These are phyloP conservation scores for Epichloe aotearoae DNA, from an alignment of 2,329 filamentous ascomycete genomes.

Conservation along the genomic window DNA sequence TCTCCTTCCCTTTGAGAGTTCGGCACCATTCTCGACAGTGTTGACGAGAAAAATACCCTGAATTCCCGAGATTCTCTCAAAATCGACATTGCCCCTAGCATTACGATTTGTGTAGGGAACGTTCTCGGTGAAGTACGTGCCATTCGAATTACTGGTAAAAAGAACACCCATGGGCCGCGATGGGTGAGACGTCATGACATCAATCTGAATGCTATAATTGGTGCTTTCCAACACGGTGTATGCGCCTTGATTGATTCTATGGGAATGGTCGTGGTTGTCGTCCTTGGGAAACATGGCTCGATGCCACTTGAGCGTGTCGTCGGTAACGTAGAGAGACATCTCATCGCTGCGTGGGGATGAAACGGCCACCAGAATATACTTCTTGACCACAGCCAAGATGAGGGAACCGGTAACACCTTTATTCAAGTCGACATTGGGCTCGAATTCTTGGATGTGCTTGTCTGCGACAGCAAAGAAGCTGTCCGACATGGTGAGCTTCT, in stretches of 20 bases:
- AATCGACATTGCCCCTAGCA: conserved; percentile 65
- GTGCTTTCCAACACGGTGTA: conserved; percentile 95
- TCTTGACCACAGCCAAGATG: conserved; percentile 73
- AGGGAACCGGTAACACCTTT: conserved; percentile 67
- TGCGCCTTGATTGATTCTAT: conserved; percentile 58
- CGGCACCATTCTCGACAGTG: conserved; percentile 71
- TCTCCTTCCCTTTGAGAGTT: conserved; percentile 42
- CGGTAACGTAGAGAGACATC: conserved; percentile 80
- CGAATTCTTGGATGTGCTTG: conserved; percentile 45
- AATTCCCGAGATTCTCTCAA: conserved; percentile 83
- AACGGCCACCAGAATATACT: conserved; percentile 73
- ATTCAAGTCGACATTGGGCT: conserved; percentile 63
- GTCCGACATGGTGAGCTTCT: conserved; percentile 69
- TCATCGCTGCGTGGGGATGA: conserved; percentile 71
- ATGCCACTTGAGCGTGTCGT: conserved; percentile 78
- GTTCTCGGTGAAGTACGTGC: conserved; percentile 89
- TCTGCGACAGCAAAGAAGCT: conserved; percentile 55
- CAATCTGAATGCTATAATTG: conserved; percentile 94
- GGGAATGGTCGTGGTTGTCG: conserved; percentile 60
- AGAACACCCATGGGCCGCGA: conserved; percentile 69
- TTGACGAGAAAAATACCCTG: conserved; percentile 91
- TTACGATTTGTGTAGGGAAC: conserved; percentile 87
- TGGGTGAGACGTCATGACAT: conserved; percentile 62
- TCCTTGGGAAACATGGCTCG: conserved; percentile 76
- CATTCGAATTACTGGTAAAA: conserved; percentile 94